phyloP scores from a whole-genome alignment of 73 alveolate species.

The Uronychia setigera region DNA sequence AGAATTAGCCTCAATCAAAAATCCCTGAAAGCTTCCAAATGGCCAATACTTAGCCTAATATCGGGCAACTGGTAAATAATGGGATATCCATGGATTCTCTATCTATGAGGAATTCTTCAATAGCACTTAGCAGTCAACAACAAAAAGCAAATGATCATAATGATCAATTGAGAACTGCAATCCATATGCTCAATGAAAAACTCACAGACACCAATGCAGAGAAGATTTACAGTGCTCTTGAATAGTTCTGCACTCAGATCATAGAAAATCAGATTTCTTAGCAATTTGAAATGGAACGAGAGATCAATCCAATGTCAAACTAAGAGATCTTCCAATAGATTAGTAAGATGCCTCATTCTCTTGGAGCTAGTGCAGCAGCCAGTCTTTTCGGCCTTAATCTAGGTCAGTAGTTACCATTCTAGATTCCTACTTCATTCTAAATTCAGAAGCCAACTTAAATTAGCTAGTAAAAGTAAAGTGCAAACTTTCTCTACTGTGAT shows the following conservation, averaged over 20 bases:
- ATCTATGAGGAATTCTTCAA: background rate
- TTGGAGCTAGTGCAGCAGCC: too few relatives aligned
- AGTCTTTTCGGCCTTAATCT: too few relatives aligned
- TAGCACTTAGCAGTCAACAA: background rate
- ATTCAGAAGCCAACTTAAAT: background rate
- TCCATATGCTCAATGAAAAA: background rate
- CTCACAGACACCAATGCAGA: background rate
- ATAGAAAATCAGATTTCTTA: background rate
- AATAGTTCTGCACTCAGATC: background rate
- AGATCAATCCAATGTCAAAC: background rate
- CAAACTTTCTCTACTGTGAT: constrained; percentile 17
- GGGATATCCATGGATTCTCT: too few relatives aligned
- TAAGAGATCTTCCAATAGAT: too few relatives aligned
- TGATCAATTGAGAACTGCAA: background rate
- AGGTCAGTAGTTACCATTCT: too few relatives aligned
- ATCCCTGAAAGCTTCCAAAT: too few relatives aligned
- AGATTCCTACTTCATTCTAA: too few relatives aligned
- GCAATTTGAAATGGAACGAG: background rate
- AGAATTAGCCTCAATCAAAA: too few relatives aligned
- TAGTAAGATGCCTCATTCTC: too few relatives aligned
- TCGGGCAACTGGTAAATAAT: too few relatives aligned
- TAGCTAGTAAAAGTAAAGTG: too few relatives aligned
- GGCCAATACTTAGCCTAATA: too few relatives aligned
- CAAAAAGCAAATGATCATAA: background rate
- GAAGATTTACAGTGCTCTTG: background rate